A percentile compares a stretch with the other conserved stretches of the same genome.
phyloP scores from a whole-genome alignment of 352 stramenopile genomes.

The Saprolegnia diclina region DNA sequence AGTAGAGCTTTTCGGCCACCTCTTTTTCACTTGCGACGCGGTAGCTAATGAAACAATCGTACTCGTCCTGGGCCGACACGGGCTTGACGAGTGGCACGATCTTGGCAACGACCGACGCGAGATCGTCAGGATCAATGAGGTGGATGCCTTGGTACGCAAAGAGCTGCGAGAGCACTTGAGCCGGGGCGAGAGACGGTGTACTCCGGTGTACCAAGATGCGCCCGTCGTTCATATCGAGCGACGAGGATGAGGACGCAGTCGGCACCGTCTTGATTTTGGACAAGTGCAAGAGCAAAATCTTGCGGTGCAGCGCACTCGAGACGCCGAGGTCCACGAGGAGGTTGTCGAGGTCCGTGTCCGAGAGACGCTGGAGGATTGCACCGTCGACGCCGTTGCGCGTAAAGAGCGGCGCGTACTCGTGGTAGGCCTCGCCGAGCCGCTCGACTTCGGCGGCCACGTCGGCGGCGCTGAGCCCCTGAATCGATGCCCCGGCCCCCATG shows the following conservation, averaged over 20 bases:
- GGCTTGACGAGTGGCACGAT: not conserved
- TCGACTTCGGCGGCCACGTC: slow-evolving; percentile 2
- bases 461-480: not conserved
- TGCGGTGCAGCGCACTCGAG: slow-evolving; percentile 5
- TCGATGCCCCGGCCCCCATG: slow-evolving; percentile 9
- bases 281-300: slow-evolving; percentile 6
- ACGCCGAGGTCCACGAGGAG: slow-evolving; percentile 14
- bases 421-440: slow-evolving; percentile 5
- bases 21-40: slow-evolving; percentile 14
- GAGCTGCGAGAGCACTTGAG: not conserved
- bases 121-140: slow-evolving; percentile 15
- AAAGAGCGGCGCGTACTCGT: slow-evolving; percentile 1
- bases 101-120: not conserved
- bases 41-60: slow-evolving; percentile 20
- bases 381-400: slow-evolving; percentile 8
- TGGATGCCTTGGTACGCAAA: slow-evolving; percentile 19
- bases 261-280: slow-evolving; percentile 1
- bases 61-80: not conserved
- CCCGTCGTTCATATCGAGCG: too few relatives aligned
- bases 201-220: too few relatives aligned
- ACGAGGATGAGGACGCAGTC: not conserved
- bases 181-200: not conserved
- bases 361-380: not conserved
- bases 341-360: not conserved
- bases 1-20: slow-evolving; percentile 18